Conservation (phyloP, 176 grass and related monocot species). For the Elymus sibiricus region DNA sequence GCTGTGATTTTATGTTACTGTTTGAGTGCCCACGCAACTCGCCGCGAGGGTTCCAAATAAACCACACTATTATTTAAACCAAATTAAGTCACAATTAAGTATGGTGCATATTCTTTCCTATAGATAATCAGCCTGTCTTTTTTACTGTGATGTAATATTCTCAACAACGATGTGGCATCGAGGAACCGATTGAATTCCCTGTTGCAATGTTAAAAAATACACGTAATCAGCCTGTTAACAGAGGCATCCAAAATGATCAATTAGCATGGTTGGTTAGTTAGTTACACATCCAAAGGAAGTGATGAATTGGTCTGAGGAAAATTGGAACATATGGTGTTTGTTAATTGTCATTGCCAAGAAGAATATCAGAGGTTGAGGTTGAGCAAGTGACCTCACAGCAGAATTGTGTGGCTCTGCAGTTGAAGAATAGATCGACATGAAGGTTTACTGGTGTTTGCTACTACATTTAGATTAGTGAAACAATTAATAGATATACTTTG, state of each 20-base stretch:
- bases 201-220: no score
- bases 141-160: no score
- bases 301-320: background rate
- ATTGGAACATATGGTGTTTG: background rate
- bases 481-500: background rate
- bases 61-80: background rate
- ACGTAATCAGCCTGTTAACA: background rate
- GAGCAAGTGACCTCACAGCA: background rate
- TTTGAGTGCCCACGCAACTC: background rate
- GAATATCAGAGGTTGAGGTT: background rate
- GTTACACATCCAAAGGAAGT: background rate
- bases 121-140: background rate
- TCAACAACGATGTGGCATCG: no score
- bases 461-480: background rate
- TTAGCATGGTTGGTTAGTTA: background rate
- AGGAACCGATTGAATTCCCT: no score
- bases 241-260: background rate
- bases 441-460: background rate
- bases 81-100: constrained; percentile 2
- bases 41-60: constrained; percentile 4
- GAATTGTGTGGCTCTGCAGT: background rate
- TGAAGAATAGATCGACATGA: background rate
- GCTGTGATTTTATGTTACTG: background rate
- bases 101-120: constrained; percentile 2
- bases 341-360: background rate